Percentiles rank a stretch among this genome's conserved stretches.
These are phyloP conservation scores for Aureobasidium sp. DNA, from an alignment of 2,329 filamentous ascomycete genomes.

Conservation along the genomic window DNA sequence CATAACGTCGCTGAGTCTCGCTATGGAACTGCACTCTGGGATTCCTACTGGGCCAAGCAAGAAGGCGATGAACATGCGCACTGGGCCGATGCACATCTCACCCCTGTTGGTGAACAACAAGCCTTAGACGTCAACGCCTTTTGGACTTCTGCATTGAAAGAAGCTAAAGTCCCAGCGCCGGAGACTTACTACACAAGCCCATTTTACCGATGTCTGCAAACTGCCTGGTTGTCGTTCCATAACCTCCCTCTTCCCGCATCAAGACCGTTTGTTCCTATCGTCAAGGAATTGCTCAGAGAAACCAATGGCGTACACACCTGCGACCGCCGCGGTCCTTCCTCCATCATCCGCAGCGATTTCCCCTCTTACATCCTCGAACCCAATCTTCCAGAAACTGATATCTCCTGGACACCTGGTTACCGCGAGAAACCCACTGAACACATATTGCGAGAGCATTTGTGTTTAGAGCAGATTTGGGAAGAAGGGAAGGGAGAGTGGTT, in stretches of 20 bases:
- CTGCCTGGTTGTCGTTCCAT: conserved; percentile 46
- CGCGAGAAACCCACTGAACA: conserved; percentile 45
- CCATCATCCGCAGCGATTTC: conserved; percentile 44
- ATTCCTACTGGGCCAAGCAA: conserved; percentile 48
- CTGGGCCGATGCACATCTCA: conserved; percentile 55
- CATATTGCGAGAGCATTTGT: conserved; percentile 17
- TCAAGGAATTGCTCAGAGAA: conserved; percentile 58
- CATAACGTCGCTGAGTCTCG: conserved; percentile 17
- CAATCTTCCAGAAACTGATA: conserved; percentile 52
- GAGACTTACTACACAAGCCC: conserved; percentile 56
- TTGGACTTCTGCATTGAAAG: conserved; percentile 45
- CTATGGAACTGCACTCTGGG: conserved; percentile 17
- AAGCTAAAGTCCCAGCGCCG: conserved; percentile 48
- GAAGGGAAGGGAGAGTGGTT: conserved; percentile 40
- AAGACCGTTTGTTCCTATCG: conserved; percentile 45
- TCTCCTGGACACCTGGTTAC: conserved; percentile 34
- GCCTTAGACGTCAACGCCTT: conserved; percentile 48
- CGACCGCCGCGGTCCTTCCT: conserved; percentile 50
- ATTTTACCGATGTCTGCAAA: conserved; percentile 51
- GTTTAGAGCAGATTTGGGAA: conserved; percentile 47
- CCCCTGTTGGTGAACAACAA: conserved; percentile 44
- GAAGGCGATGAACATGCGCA: conserved; percentile 48
- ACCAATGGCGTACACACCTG: conserved; percentile 61
- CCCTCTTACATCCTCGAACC: conserved; percentile 49
- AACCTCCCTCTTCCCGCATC: conserved; percentile 45